Evolutionary conservation across 768 basidiomycete genomes (phyloP).

Genomic region (Mycena leptocephala): DNA sequence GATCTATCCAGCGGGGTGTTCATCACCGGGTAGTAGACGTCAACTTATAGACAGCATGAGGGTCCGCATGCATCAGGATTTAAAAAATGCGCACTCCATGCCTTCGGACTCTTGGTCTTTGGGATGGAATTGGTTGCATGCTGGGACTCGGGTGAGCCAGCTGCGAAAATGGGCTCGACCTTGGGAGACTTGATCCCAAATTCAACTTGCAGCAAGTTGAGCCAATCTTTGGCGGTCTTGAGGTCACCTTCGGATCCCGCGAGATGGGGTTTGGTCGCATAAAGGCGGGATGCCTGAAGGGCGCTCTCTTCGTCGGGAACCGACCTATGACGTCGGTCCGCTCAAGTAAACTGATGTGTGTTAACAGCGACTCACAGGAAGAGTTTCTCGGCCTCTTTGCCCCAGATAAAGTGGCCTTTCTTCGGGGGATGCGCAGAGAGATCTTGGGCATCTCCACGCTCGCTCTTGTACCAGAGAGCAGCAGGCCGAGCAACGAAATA

Average conservation of each 20-base stretch:
- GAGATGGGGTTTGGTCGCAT: constrained; percentile 70
- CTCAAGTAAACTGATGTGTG: background rate
- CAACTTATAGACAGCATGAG: constrained; percentile 47
- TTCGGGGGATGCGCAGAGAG: constrained; percentile 11
- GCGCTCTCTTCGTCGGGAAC: constrained; percentile 69
- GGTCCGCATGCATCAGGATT: background rate
- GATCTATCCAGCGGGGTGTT: constrained; percentile 75
- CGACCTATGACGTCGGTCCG: constrained; percentile 51
- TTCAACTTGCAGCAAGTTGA: constrained; percentile 66
- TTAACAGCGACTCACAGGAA: constrained; percentile 41
- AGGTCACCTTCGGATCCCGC: constrained; percentile 74
- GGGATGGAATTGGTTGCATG: constrained; percentile 67
- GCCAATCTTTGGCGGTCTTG: constrained; percentile 70
- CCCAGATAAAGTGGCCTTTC: constrained; percentile 29
- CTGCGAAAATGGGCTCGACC: constrained; percentile 65
- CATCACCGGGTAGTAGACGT: constrained; percentile 82
- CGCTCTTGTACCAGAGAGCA: constrained; percentile 20
- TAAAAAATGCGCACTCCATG: constrained; percentile 61
- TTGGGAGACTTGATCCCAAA: constrained; percentile 56
- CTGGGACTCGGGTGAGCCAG: constrained; percentile 70
- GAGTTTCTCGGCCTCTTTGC: constrained; percentile 49
- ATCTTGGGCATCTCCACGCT: background rate
- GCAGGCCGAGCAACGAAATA: constrained; percentile 8
- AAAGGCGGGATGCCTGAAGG: constrained; percentile 65
- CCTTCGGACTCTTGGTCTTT: constrained; percentile 56